Base-by-base conservation (phyloP, 1,284 basidiomycete species). In the Ceratobasidium papillatum region DNA sequence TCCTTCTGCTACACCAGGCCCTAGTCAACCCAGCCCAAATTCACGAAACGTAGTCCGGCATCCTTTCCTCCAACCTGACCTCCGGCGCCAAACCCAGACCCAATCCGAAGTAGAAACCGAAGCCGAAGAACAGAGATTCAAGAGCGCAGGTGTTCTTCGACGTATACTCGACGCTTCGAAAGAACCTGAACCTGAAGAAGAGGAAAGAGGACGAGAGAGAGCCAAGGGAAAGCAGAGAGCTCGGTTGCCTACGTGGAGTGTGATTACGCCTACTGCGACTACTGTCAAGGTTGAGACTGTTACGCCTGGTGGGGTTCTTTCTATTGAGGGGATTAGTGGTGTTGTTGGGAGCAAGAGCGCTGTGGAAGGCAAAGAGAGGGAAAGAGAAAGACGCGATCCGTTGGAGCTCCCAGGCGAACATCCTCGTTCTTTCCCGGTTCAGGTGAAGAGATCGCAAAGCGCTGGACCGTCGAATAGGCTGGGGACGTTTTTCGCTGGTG, bases 111-210 rank as follows among this genome's bases (percentile, higher is more conserved):
- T 14, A 17, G 61, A 63, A 12, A 38, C n/a, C 56, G 56, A 54
- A 12, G 30, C 9, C 27, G 25, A n/a, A 19, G 22, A 61, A n/a
- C 68, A 72, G 25, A 43, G 32, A 45, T 72, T n/a, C 43, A 72
- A 34, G 68, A 72, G 68, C 32, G 68, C 68, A 2, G 43, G 58
- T 30, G 68, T 41, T 1, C 43, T 72, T 9, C 17, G 68, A 25
- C 36, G 56, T 25, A 72, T 72, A 4, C 25, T 72, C 41, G 68
- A 72, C 56, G 56, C 38, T 36, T 56, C 68, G 30, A 45, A 45
- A 27, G 32, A 54, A 30, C 49, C 19, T 43, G 45, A 69, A 30
- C 41, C 80, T 75, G 22, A 83, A 71, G 52, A 84, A 78, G 54
- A 81, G 69, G 69, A 84, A 75, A 30, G 78, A 72, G 2, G 77